Base-by-base conservation (phyloP, 1,284 basidiomycete species). In the Irpex sp. region DNA sequence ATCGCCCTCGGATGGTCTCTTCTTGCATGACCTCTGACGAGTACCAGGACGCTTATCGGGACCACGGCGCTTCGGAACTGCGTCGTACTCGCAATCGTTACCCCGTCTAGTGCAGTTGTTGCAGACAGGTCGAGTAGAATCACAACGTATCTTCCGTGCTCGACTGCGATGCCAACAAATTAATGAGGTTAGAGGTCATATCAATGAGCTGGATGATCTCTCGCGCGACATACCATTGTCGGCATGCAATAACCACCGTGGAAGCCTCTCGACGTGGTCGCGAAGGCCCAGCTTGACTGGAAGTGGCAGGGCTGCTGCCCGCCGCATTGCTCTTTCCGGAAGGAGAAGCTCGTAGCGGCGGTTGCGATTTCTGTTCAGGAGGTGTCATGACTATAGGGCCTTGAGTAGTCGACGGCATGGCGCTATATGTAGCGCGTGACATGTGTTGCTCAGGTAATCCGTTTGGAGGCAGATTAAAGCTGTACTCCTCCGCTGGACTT, bases 31-130 rank as follows among this genome's bases (percentile, higher is more conserved):
- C 68, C 90, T 82, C 75, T 91, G 89, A 65, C 91, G 83, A 66
- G 89, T 92, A 31, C 90, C 91, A 64, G 91, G 91, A 70, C 83
- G 83, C 77, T 92, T 92, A 81, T 93, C 91, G 66, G 91, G 91
- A 4, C 91, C 91, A 62, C 91, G 84, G 63, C 91, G 85, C 76
- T 89, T 91, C 68, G 91, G 91, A 51, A 83, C 87, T 38, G 84
- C 79, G 73, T 93, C 91, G 74, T 92, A 93, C 74, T 87, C 83
- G 76, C 89, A 92, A 62, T 82, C 80, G 74, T 90, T 91, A 69
- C 82, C 84, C 70, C 91, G 82, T 70, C 89, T 86, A 73, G 83
- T 78, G 76, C 90, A 92, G 75, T 92, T 92, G 77, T 88, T 83
- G 79, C 90, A 93, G 65, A 83, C 81, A 66, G 90, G 90, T 71